These are phyloP conservation scores for Fusarium pseudograminearum DNA, from an alignment of 2,329 filamentous ascomycete species.

Conservation along the genomic window DNA sequence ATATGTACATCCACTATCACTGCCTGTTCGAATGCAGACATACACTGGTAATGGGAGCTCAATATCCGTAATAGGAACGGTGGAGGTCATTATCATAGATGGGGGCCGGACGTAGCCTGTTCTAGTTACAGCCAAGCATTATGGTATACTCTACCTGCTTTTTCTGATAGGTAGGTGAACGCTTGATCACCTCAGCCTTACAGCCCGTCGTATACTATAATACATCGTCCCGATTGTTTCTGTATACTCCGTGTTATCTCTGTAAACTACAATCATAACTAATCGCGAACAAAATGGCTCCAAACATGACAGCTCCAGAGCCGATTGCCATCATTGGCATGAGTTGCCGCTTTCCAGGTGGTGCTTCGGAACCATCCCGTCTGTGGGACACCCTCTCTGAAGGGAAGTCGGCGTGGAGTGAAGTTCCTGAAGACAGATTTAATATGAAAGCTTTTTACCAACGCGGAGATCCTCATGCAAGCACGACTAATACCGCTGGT, in stretches of 20 bases:
- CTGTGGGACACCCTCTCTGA: conserved; percentile 6
- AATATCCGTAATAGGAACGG: conserved; percentile 12
- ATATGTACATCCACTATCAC: not conserved
- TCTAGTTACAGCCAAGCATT: not conserved
- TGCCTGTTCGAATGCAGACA: not conserved
- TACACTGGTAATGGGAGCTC: not conserved
- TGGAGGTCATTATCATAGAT: not conserved
- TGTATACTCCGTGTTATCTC: not conserved
- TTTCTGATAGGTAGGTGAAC: not conserved
- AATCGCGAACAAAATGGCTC: not conserved
- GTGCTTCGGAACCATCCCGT: conserved; percentile 4
- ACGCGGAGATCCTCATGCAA: conserved; percentile 1
- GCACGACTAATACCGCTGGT: conserved; percentile 4
- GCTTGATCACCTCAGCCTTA: not conserved
- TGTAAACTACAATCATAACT: conserved; percentile 2
- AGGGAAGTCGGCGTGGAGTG: conserved; percentile 2
- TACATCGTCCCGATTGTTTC: not conserved
- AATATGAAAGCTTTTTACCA: conserved; percentile 7
- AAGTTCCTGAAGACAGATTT: conserved; percentile 1
- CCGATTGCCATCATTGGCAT: conserved; percentile 11
- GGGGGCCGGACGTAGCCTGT: not conserved
- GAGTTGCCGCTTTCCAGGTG: conserved; percentile 6
- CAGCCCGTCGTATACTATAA: conserved; percentile 2
- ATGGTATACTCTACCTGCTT: not conserved
- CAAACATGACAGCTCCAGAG: conserved; percentile 6